These are phyloP conservation scores for Litsea cubeba DNA, from an alignment of 164 flowering plant genomes.

Conservation along the genomic window DNA sequence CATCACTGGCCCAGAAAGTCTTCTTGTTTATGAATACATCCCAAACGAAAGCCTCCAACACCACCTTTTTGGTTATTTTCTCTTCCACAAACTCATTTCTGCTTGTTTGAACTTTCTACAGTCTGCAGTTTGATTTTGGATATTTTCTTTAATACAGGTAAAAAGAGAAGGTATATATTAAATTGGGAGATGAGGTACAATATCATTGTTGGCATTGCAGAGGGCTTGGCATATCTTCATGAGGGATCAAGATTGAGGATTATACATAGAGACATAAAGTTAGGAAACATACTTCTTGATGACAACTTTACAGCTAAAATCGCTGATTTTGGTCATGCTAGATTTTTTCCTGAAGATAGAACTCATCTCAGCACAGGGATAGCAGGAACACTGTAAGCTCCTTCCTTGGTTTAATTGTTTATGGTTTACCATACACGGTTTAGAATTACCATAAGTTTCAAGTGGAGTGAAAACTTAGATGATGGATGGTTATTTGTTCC, in stretches of 20 bases:
- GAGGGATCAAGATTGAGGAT: conserved; percentile 56
- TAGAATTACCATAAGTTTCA: background rate
- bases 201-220: conserved; percentile 53
- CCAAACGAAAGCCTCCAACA: conserved; percentile 53
- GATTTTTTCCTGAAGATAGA: conserved; percentile 59
- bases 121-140: background rate
- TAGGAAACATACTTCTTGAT: conserved; percentile 66
- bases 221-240: conserved; percentile 74
- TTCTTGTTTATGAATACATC: conserved; percentile 75
- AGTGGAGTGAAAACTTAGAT: background rate
- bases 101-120: background rate
- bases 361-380: conserved; percentile 64
- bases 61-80: conserved; percentile 38
- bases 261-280: conserved; percentile 72
- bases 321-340: conserved; percentile 82
- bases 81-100: conserved; percentile 4
- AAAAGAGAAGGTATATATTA: conserved; percentile 6
- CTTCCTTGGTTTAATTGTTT: background rate
- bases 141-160: background rate
- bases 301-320: conserved; percentile 55
- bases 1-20: conserved; percentile 86
- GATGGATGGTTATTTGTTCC: background rate
- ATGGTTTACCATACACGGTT: background rate
- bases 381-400: conserved; percentile 77
- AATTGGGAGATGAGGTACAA: conserved; percentile 49